Evolutionary conservation across 108 stramenopile genomes (phyloP).

Genomic region (Bacterosira constricta): DNA sequence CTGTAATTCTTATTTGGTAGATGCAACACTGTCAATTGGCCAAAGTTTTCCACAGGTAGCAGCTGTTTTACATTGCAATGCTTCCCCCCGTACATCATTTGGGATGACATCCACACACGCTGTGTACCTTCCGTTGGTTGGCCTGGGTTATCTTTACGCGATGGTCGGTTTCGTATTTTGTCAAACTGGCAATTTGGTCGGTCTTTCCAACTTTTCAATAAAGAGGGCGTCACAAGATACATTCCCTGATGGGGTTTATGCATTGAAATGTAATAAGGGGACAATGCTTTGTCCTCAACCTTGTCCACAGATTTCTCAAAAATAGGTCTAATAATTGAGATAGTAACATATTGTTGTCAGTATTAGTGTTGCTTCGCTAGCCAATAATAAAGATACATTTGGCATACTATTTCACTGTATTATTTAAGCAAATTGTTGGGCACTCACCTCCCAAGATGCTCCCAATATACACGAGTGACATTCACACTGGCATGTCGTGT

Average conservation of each 20-base stretch:
- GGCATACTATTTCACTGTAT: too few species aligned
- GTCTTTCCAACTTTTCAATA: constrained; percentile 78
- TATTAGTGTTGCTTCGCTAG: too few species aligned
- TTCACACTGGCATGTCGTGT: constrained; percentile 84
- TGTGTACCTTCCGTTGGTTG: constrained; percentile 88
- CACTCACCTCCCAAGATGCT: constrained; percentile 65
- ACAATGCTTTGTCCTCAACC: constrained; percentile 43
- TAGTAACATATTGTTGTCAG: too few species aligned
- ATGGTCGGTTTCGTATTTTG: constrained; percentile 66
- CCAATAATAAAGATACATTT: too few species aligned
- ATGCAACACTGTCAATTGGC: constrained; percentile 78
- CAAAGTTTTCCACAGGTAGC: constrained; percentile 73
- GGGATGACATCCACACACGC: constrained; percentile 85
- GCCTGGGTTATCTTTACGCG: constrained; percentile 47
- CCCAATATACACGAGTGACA: constrained; percentile 89
- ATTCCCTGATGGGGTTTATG: constrained; percentile 87
- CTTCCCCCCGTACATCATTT: constrained; percentile 71
- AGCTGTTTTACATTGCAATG: constrained; percentile 82
- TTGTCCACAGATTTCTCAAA: constrained; percentile 59
- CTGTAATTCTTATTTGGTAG: constrained; percentile 91
- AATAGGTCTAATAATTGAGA: too few species aligned
- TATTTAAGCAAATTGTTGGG: too few species aligned
- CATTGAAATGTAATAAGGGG: constrained; percentile 72
- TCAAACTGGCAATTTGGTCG: constrained; percentile 69
- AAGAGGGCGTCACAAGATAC: constrained; percentile 72